Conservation (phyloP, 306 rosid genomes). For the Acacia confusa region DNA sequence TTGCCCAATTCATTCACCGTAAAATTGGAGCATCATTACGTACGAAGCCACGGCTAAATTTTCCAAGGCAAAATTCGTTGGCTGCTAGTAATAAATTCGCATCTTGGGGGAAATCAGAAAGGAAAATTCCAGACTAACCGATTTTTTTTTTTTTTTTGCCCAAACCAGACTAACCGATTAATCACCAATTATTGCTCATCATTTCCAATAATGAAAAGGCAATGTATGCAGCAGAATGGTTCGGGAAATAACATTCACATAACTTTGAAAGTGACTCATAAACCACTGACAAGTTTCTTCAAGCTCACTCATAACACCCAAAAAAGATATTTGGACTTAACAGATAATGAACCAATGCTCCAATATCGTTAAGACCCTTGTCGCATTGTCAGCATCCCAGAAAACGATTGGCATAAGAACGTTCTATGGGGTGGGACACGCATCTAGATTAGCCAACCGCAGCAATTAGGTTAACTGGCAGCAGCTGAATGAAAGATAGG, state of each 20-base stretch:
- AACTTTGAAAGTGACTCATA: slow-evolving; percentile 47
- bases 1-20: not conserved
- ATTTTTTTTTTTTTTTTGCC: too few species aligned
- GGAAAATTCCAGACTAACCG: not conserved
- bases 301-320: slow-evolving; percentile 46
- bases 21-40: not conserved
- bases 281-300: slow-evolving; percentile 53
- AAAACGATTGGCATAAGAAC: slow-evolving; percentile 33
- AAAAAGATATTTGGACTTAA: not conserved
- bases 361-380: slow-evolving; percentile 31
- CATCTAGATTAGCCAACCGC: slow-evolving; percentile 9
- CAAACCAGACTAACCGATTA: too few species aligned
- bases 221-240: slow-evolving; percentile 3
- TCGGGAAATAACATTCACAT: slow-evolving; percentile 8
- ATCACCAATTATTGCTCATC: slow-evolving; percentile 24
- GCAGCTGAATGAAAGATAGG: slow-evolving; percentile 31
- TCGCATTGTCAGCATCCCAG: slow-evolving; percentile 29
- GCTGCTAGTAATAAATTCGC: not conserved
- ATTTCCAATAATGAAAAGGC: slow-evolving; percentile 18
- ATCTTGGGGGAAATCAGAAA: not conserved
- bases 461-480: slow-evolving; percentile 44
- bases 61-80: not conserved
- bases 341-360: slow-evolving; percentile 27
- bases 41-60: not conserved
- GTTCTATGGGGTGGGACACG: slow-evolving; percentile 10